Evolutionary conservation across 345 rosid species (phyloP), one percentile per base, ranked within the genome.

Genomic region (Fremontodendron californicum): DNA sequence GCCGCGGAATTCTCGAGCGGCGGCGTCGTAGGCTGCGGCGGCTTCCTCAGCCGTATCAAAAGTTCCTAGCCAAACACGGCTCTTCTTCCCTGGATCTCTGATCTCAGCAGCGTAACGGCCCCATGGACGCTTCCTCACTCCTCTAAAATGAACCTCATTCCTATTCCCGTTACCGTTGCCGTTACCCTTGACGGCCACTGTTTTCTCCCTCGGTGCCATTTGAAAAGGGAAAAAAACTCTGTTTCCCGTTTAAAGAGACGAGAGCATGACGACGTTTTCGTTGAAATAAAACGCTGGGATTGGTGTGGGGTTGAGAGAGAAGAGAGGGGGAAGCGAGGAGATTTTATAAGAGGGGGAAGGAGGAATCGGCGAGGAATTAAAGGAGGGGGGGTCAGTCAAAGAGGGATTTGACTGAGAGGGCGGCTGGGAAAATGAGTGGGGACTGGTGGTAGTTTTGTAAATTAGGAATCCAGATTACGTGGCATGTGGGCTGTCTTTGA

Each of bases 81-180:
- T 80, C 73, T 86, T 90, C 78, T 88, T 92, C 40, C 82, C 79
- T 1, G 98, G 98, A 84, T 93, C 92, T 79, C 98, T 83, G 78
- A 93, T 93, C 85, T 93, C 98, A 15, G 92, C 98, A 0, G 95
- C 94, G 85, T 90, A 93, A 58, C 94, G 85, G 1, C 98, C 98
- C 97, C 95, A 92, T 18, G 95, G 97, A 78, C 98, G 84, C 97
- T 86, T 92, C 66, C 98, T 88, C 23, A 93, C 98, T 9, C 98
- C 97, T 77, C 98, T 81, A 75, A 85, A 92, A 82, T 82, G 93
- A 82, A 67, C 86, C 78, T 86, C 93, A 81, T 83, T 83, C 4
- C 9, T 51, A 2, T 45, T 73, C 7, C 79, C 82, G 74, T 48
- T 7, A 51, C 79, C 78, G 40, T 13, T 78, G 1, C 78, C 81